phyloP scores from a whole-genome alignment of 352 stramenopile genomes.

The Phytophthora palmivora region DNA sequence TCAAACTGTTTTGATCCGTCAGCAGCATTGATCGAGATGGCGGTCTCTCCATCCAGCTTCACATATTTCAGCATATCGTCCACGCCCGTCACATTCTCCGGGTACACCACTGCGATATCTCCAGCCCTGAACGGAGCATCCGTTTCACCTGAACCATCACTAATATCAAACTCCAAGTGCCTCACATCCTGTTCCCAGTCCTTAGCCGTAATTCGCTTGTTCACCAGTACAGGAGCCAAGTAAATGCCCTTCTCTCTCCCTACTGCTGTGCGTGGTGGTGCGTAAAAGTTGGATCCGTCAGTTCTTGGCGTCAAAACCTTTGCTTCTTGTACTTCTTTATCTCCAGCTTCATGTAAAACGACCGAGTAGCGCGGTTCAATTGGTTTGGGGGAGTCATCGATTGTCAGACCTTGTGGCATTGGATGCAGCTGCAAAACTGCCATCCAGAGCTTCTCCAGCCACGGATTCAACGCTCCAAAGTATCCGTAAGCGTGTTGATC shows the following conservation, averaged over 20 bases:
- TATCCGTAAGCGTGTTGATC: slow-evolving; percentile 90
- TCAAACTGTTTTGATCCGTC: slow-evolving; percentile 57
- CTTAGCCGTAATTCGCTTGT: slow-evolving; percentile 65
- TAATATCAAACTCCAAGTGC: slow-evolving; percentile 77
- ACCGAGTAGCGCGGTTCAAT: slow-evolving; percentile 62
- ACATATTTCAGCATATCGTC: slow-evolving; percentile 74
- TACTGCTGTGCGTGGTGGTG: slow-evolving; percentile 51
- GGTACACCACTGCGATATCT: slow-evolving; percentile 81
- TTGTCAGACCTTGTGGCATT: slow-evolving; percentile 54
- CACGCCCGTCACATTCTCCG: slow-evolving; percentile 77
- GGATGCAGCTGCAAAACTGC: slow-evolving; percentile 57
- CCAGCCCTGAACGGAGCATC: slow-evolving; percentile 56
- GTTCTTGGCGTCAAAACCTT: slow-evolving; percentile 32
- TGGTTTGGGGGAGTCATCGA: slow-evolving; percentile 73
- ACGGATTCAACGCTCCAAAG: slow-evolving; percentile 85
- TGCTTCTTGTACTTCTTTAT: slow-evolving; percentile 20
- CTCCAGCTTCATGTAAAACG: slow-evolving; percentile 30
- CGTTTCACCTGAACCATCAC: neutral
- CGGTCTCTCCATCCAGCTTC: slow-evolving; percentile 36
- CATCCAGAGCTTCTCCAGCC: slow-evolving; percentile 79
- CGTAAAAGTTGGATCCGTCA: slow-evolving; percentile 66
- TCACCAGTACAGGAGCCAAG: slow-evolving; percentile 62
- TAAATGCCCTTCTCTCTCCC: slow-evolving; percentile 52
- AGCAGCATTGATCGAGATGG: slow-evolving; percentile 58
- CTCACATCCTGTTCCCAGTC: slow-evolving; percentile 88